These are phyloP conservation scores for Cladophialophora exuberans DNA, from an alignment of 2,329 filamentous ascomycete species.

Conservation along the genomic window DNA sequence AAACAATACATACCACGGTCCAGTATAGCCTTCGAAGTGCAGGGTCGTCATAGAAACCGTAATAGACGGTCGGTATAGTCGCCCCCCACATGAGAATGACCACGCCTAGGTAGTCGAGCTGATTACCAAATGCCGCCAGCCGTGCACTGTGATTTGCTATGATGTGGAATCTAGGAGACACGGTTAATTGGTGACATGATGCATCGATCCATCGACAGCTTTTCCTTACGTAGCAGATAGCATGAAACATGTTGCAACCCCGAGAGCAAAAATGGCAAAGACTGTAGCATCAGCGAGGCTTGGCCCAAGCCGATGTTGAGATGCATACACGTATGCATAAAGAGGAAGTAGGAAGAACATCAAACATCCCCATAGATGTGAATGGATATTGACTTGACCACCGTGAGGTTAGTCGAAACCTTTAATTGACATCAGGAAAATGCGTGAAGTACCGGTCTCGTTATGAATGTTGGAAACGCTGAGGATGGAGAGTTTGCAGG, in stretches of 20 bases:
- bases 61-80: conserved; percentile 63
- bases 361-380: not conserved
- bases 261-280: not conserved
- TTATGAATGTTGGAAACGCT: not conserved
- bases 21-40: conserved; percentile 41
- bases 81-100: conserved; percentile 65
- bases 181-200: not conserved
- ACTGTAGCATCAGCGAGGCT: not conserved
- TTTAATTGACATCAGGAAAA: no score
- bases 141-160: conserved; percentile 56
- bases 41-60: conserved; percentile 52
- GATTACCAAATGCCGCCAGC: conserved; percentile 57
- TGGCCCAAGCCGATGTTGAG: not conserved
- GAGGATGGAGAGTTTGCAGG: not conserved
- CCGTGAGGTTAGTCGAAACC: not conserved
- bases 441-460: not conserved
- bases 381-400: not conserved
- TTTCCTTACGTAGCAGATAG: not conserved
- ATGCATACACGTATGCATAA: not conserved
- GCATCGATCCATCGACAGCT: not conserved
- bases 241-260: not conserved
- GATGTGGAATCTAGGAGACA: conserved; percentile 39
- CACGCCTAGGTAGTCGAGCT: conserved; percentile 65
- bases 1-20: not conserved
- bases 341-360: not conserved